Percentiles rank a stretch among this genome's conserved stretches.
Conservation (phyloP, 495 filamentous ascomycete species). For the Annulohypoxylon bovei region DNA sequence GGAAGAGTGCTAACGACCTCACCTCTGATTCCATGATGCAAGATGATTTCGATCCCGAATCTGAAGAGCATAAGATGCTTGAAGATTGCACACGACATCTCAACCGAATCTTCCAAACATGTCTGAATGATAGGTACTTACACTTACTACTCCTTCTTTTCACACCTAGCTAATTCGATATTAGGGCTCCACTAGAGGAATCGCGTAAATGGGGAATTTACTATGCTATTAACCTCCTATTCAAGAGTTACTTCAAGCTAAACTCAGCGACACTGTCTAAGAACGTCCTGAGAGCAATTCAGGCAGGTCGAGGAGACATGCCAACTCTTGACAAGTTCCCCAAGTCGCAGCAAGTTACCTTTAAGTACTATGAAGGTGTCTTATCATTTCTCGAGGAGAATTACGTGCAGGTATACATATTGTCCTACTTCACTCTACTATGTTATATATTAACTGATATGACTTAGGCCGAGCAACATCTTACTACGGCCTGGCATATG, state of each 20-base stretch:
- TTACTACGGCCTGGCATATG: conserved; percentile 78
- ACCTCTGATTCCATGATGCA: conserved; percentile 63
- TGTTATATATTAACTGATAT: conserved; percentile 36
- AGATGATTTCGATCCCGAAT: conserved; percentile 78
- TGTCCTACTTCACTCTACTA: background rate
- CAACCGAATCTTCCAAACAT: conserved; percentile 87
- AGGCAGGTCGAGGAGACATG: conserved; percentile 77
- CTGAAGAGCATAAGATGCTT: conserved; percentile 78
- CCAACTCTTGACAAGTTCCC: conserved; percentile 79
- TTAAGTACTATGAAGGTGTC: conserved; percentile 93
- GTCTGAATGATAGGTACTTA: conserved; percentile 85
- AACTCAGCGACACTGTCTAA: conserved; percentile 89
- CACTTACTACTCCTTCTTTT: background rate
- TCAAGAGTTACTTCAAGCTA: conserved; percentile 98
- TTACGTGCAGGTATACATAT: conserved; percentile 71
- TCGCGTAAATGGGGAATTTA: conserved; percentile 98
- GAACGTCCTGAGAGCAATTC: conserved; percentile 83
- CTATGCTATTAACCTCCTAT: conserved; percentile 88
- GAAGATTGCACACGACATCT: conserved; percentile 90
- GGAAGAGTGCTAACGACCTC: conserved; percentile 58
- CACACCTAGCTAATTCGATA: conserved; percentile 25
- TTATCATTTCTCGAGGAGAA: conserved; percentile 92
- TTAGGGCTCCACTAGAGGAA: conserved; percentile 82
- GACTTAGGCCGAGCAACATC: conserved; percentile 76
- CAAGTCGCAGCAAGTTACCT: conserved; percentile 91